Base-by-base conservation (phyloP, 768 basidiomycete species). In the Russula virescens region DNA sequence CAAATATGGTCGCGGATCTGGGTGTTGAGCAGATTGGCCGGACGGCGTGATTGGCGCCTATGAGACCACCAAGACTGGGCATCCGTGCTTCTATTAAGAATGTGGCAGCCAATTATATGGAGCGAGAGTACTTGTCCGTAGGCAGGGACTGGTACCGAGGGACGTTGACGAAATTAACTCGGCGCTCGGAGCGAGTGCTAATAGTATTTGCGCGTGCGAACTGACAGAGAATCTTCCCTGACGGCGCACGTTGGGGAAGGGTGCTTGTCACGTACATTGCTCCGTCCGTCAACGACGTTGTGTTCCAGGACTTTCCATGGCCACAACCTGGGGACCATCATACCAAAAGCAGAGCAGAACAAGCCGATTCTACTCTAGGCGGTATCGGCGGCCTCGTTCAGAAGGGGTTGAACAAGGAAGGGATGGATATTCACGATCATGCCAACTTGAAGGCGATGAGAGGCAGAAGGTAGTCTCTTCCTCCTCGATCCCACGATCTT, bases 161-260 rank as follows among this genome's bases (percentile, higher is more conserved):
- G 35, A 26, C 31, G 18, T 34, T 52, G 21, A 35, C 31, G 43
- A 40, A 52, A 38, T 26, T 38, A 21, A 2, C 35, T 55, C 46
- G 52, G 57, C 25, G 18, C 23, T 42, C 58, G 58, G 42, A 49
- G 25, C 63, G 63, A 55, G 26, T 55, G 35, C 14, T 42, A 45
- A 31, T n/a, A n/a, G n/a, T n/a, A n/a, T n/a, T 45, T 35, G 34
- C n/a, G 25, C 58, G 47, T 55, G 58, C 28, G 52, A 63, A 63
- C 23, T 16, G 18, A 47, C 46, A 50, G 38, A 52, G 52, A 21
- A 5, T 21, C 31, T 13, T 55, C 26, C 53, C 26, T 26, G 46
- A 55, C 38, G 16, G 35, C 18, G 52, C n/a, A 38, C 21, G 2
- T 40, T 49, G 51, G 35, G 19, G 28, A 43, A 25, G 54, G 54